Evolutionary conservation across 73 alveolate genomes (phyloP).

Genomic region (Stentor roeselii): DNA sequence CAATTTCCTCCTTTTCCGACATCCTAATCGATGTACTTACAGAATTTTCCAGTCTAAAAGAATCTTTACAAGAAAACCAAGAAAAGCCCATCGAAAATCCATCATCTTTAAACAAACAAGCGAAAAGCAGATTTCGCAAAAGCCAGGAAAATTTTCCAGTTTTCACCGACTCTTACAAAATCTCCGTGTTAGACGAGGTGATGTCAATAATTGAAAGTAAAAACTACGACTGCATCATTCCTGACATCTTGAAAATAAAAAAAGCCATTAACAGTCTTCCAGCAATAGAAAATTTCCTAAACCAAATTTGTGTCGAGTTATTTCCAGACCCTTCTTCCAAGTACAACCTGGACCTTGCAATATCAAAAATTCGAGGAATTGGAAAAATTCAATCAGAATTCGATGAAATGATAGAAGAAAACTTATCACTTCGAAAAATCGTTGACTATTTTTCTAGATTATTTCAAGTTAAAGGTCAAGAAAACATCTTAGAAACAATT

Average conservation of each 20-base stretch:
- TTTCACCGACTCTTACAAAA: background rate
- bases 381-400: background rate
- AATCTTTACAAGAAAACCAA: background rate
- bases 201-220: no score
- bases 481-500: background rate
- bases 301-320: background rate
- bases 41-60: background rate
- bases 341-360: background rate
- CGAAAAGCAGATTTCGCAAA: background rate
- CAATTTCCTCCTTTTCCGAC: background rate
- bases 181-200: background rate
- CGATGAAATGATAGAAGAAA: background rate
- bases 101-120: background rate
- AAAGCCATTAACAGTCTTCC: background rate
- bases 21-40: background rate
- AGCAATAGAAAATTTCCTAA: background rate
- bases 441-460: background rate
- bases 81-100: background rate
- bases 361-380: background rate
- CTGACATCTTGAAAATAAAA: background rate
- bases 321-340: background rate
- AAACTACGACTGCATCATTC: background rate
- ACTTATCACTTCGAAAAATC: no score
- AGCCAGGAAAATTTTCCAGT: background rate
- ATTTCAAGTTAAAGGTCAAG: background rate